These are phyloP conservation scores for Cryptococcus sp. DNA, from an alignment of 1,284 basidiomycete genomes.

Conservation along the genomic window DNA sequence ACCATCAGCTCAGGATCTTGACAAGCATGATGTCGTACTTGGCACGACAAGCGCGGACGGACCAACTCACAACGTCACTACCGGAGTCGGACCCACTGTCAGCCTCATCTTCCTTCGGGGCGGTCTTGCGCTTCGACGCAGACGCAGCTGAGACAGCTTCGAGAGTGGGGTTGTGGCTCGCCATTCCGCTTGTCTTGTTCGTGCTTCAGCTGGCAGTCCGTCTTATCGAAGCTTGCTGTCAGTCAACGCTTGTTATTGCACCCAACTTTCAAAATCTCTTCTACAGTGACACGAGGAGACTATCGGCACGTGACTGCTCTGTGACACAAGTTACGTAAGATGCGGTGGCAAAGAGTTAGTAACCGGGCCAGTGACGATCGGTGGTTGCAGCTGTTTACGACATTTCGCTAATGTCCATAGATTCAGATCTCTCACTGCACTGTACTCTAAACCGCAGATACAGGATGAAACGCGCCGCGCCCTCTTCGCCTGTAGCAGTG, in stretches of 20 bases:
- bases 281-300: too few species aligned
- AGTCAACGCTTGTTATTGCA: too few species aligned
- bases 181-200: not conserved
- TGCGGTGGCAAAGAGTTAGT: not conserved
- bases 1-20: conserved; percentile 1
- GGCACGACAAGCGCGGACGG: not conserved
- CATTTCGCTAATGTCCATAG: too few species aligned
- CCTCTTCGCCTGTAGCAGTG: not conserved
- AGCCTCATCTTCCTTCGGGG: conserved; percentile 44
- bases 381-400: too few species aligned
- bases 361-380: conserved; percentile 1
- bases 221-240: not conserved
- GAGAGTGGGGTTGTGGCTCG: conserved; percentile 5
- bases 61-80: conserved; percentile 43
- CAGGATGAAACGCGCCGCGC: conserved; percentile 16
- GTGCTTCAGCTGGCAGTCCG: not conserved
- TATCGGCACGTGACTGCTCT: too few species aligned
- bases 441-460: not conserved
- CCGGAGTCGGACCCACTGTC: conserved; percentile 40
- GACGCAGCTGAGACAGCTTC: conserved; percentile 21
- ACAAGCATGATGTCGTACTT: not conserved
- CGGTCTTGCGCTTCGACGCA: conserved; percentile 42
- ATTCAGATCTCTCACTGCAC: not conserved
- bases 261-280: too few species aligned
- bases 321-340: not conserved